phyloP scores from a whole-genome alignment of 495 filamentous ascomycete species.

The Talaromyces trachyspermus region DNA sequence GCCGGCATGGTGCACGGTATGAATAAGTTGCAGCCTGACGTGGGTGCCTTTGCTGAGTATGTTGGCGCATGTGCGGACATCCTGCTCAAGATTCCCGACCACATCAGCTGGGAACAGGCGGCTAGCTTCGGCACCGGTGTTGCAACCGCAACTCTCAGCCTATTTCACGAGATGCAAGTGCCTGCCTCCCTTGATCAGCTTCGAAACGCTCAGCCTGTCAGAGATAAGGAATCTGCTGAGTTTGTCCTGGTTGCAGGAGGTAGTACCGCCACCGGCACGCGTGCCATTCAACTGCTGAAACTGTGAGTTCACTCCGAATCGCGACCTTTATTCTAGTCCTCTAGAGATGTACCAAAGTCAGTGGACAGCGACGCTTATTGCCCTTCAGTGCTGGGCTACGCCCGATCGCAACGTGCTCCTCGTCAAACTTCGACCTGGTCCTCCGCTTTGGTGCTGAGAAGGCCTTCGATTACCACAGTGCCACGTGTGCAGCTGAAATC shows the following conservation, averaged over 20 bases:
- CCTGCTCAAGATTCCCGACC: conserved; percentile 17
- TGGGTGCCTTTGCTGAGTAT: conserved; percentile 26
- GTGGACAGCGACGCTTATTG: too few species aligned
- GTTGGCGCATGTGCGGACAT: conserved; percentile 13
- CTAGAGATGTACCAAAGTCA: too few species aligned
- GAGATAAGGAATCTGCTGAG: neutral
- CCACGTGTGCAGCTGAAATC: conserved; percentile 30
- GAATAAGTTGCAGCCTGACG: conserved; percentile 11
- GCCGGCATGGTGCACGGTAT: conserved; percentile 17
- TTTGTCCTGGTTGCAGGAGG: conserved; percentile 22
- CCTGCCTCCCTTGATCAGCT: conserved; percentile 4
- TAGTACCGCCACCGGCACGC: conserved; percentile 17
- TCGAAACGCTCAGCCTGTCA: too few species aligned
- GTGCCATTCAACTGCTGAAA: conserved; percentile 20
- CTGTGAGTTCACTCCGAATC: too few species aligned
- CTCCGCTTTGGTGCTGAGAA: conserved; percentile 35
- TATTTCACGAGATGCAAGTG: conserved; percentile 16
- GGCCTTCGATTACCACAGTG: conserved; percentile 44
- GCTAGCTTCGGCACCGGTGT: conserved; percentile 18
- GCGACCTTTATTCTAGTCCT: too few species aligned
- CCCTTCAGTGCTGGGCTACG: conserved; percentile 27
- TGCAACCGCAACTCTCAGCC: conserved; percentile 15
- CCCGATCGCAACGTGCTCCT: conserved; percentile 43
- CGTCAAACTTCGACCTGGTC: conserved; percentile 40
- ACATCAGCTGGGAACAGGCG: conserved; percentile 20